A percentile compares a stretch with the other conserved stretches of the same genome.
Evolutionary conservation across 2,329 filamentous ascomycete species (phyloP).

Genomic region (Colletotrichum acutatum): DNA sequence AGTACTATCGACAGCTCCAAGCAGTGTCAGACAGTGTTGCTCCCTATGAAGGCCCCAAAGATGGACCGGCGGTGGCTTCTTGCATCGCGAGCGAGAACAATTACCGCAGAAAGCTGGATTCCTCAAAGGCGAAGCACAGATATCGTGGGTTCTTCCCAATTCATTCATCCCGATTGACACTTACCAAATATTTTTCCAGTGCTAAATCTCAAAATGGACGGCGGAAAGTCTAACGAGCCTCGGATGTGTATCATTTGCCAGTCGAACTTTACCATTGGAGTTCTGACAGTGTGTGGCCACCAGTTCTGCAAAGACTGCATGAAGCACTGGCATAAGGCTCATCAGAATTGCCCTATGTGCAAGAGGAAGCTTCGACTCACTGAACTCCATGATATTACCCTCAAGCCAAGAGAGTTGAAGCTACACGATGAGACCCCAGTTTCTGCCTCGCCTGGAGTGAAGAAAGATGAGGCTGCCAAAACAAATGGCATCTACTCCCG

Average conservation of each 20-base stretch:
- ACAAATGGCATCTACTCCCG: conserved; percentile 76
- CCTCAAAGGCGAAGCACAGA: conserved; percentile 77
- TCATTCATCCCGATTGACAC: not conserved
- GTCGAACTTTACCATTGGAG: conserved; percentile 78
- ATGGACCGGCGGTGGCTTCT: conserved; percentile 61
- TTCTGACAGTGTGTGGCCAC: conserved; percentile 89
- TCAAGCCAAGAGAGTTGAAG: conserved; percentile 80
- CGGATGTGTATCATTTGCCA: conserved; percentile 90
- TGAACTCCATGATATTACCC: conserved; percentile 86
- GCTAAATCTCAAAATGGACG: conserved; percentile 64
- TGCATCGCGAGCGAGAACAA: conserved; percentile 58
- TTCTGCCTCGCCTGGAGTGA: not conserved
- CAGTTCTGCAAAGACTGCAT: conserved; percentile 93
- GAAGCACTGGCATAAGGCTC: conserved; percentile 77
- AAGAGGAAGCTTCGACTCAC: conserved; percentile 73
- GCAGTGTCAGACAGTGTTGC: conserved; percentile 88
- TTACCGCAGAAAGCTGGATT: conserved; percentile 68
- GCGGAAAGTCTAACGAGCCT: conserved; percentile 71
- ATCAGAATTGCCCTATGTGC: conserved; percentile 86
- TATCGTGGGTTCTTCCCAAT: conserved; percentile 65
- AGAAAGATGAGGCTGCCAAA: conserved; percentile 37
- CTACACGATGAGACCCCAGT: conserved; percentile 59
- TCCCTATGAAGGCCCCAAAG: conserved; percentile 73
- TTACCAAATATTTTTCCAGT: conserved; percentile 47
- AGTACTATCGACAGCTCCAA: conserved; percentile 92